Evolutionary conservation across 306 rosid genomes (phyloP).

Genomic region (Dryas drummondii): DNA sequence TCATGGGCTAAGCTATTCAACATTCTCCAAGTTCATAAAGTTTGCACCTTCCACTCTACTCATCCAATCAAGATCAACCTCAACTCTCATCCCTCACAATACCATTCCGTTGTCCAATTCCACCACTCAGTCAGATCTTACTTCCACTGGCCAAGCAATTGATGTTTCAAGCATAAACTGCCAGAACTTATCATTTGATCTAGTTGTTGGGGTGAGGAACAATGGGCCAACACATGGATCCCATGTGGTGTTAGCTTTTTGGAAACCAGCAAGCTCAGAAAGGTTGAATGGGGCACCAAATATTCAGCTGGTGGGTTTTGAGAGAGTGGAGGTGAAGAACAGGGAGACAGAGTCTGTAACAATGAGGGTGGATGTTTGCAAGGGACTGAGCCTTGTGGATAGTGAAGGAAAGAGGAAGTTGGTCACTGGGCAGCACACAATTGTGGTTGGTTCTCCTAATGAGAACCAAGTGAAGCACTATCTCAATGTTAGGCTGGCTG

Average conservation of each 20-base stretch:
- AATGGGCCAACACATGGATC: slow-evolving; percentile 51
- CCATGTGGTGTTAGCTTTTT: slow-evolving; percentile 53
- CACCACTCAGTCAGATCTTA: slow-evolving; percentile 5
- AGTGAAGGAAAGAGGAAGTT: slow-evolving; percentile 55
- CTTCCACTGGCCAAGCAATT: slow-evolving; percentile 24
- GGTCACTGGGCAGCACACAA: slow-evolving; percentile 42
- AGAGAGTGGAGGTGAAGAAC: slow-evolving; percentile 38
- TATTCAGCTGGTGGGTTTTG: slow-evolving; percentile 54
- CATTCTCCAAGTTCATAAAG: slow-evolving; percentile 41
- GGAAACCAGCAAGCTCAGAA: slow-evolving; percentile 35
- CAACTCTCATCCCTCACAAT: slow-evolving; percentile 15
- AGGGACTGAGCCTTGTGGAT: slow-evolving; percentile 46
- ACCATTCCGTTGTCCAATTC: slow-evolving; percentile 26
- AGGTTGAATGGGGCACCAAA: slow-evolving; percentile 41
- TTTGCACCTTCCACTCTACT: slow-evolving; percentile 49
- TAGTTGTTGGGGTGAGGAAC: slow-evolving; percentile 52
- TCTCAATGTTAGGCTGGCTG: slow-evolving; percentile 38
- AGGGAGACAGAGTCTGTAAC: slow-evolving; percentile 34
- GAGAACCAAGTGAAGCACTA: slow-evolving; percentile 54
- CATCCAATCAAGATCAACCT: slow-evolving; percentile 26
- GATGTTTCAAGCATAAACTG: slow-evolving; percentile 48
- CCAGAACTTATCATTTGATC: slow-evolving; percentile 30
- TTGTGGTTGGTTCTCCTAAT: slow-evolving; percentile 50
- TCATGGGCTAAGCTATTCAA: slow-evolving; percentile 67
- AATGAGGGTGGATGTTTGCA: slow-evolving; percentile 47